Conservation (phyloP, 164 flowering plant genomes). For the Tetracentron sinense region DNA sequence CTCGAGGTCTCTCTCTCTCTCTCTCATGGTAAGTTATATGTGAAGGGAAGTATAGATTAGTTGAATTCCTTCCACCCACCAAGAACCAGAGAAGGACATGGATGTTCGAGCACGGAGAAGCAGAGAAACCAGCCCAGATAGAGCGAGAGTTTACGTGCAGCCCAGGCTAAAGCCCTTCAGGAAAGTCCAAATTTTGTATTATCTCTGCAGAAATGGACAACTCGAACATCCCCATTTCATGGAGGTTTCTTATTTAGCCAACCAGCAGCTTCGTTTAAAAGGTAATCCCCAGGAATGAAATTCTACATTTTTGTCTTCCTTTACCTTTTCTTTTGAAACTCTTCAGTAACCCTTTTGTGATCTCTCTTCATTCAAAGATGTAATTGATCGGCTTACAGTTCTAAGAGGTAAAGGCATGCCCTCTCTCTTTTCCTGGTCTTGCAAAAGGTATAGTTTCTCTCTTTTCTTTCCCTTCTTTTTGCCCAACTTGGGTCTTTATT, state of each 20-base stretch:
- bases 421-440: constrained; percentile 84
- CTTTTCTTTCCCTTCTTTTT: neutral
- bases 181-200: constrained; percentile 52
- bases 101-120: constrained; percentile 29
- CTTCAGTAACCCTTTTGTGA: neutral
- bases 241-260: constrained; percentile 55
- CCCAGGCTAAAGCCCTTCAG: constrained; percentile 29
- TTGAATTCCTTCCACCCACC: neutral
- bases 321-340: neutral
- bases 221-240: constrained; percentile 73
- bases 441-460: constrained; percentile 58
- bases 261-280: constrained; percentile 52
- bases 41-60: neutral
- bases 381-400: constrained; percentile 54
- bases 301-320: neutral
- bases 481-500: neutral
- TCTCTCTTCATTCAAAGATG: constrained; percentile 36
- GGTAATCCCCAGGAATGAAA: constrained; percentile 23
- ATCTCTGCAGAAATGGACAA: constrained; percentile 58
- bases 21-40: too few relatives aligned
- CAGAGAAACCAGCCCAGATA: constrained; percentile 43
- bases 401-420: constrained; percentile 91
- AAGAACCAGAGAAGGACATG: constrained; percentile 18
- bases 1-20: constrained; percentile 2
- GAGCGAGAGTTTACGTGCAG: constrained; percentile 21